phyloP scores from a whole-genome alignment of 192 early-diverging fungal species.

The Backusella liffmaniae region DNA sequence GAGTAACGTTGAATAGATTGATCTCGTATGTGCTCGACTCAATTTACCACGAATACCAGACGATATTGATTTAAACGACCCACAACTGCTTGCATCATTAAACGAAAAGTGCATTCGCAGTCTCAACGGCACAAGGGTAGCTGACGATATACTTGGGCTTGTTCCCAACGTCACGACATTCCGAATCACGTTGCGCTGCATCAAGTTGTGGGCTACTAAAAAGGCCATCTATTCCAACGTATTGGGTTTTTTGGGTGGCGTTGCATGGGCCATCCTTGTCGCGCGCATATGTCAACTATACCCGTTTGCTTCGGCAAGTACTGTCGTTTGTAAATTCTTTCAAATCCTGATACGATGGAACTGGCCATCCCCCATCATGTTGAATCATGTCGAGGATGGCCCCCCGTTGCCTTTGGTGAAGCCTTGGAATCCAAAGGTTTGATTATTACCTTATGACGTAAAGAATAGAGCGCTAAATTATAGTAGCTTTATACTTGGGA shows the following conservation, averaged over 20 bases:
- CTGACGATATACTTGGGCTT: slow-evolving; percentile 60
- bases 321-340: slow-evolving; percentile 68
- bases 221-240: slow-evolving; percentile 68
- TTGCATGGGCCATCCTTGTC: slow-evolving; percentile 73
- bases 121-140: slow-evolving; percentile 81
- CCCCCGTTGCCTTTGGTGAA: slow-evolving; percentile 41
- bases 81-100: slow-evolving; percentile 69
- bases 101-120: slow-evolving; percentile 81
- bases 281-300: slow-evolving; percentile 70
- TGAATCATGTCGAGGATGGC: slow-evolving; percentile 59
- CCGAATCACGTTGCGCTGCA: slow-evolving; percentile 56
- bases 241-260: slow-evolving; percentile 72
- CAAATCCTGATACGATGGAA: slow-evolving; percentile 56
- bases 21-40: slow-evolving; percentile 86
- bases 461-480: neutral
- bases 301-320: slow-evolving; percentile 59
- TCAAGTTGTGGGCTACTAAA: slow-evolving; percentile 70
- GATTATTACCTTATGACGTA: neutral
- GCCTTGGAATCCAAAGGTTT: slow-evolving; percentile 57
- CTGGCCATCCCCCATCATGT: slow-evolving; percentile 68
- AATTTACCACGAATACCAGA: slow-evolving; percentile 69
- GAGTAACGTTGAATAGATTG: slow-evolving; percentile 55
- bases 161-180: slow-evolving; percentile 67
- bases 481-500: slow-evolving; percentile 26
- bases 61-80: slow-evolving; percentile 77